Percentiles rank a stretch among this genome's conserved stretches.
Conservation (phyloP, 371 early-diverging fungal genomes). For the Mucor lusitanicus region DNA sequence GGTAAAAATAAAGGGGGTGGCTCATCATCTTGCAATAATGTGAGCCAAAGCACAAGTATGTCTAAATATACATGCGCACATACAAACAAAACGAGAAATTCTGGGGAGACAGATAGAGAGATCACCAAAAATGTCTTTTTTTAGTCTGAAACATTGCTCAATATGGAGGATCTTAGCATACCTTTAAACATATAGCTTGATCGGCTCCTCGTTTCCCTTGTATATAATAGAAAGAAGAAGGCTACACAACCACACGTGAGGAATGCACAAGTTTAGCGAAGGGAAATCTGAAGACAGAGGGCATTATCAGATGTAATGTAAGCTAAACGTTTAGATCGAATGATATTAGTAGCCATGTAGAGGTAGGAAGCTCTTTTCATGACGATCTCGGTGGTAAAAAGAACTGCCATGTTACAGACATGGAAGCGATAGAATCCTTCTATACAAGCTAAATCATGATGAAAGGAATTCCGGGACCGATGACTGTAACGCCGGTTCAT, state of each 20-base stretch:
- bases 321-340: background rate
- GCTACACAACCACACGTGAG: constrained; percentile 4
- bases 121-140: background rate
- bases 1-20: background rate
- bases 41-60: background rate
- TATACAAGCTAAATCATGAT: background rate
- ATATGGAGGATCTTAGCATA: background rate
- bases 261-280: background rate
- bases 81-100: background rate
- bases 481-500: background rate
- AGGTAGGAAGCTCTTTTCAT: background rate
- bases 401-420: background rate
- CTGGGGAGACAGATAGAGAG: background rate
- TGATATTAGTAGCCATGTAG: background rate
- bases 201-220: background rate
- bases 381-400: background rate
- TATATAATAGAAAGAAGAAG: background rate
- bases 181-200: background rate
- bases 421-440: background rate
- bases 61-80: background rate
- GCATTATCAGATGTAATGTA: background rate
- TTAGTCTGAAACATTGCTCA: background rate
- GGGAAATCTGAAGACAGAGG: background rate
- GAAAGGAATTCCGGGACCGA: background rate
- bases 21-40: background rate